Base-by-base conservation (phyloP, 371 early-diverging fungal genomes). In the Cokeromyces recurvatus region DNA sequence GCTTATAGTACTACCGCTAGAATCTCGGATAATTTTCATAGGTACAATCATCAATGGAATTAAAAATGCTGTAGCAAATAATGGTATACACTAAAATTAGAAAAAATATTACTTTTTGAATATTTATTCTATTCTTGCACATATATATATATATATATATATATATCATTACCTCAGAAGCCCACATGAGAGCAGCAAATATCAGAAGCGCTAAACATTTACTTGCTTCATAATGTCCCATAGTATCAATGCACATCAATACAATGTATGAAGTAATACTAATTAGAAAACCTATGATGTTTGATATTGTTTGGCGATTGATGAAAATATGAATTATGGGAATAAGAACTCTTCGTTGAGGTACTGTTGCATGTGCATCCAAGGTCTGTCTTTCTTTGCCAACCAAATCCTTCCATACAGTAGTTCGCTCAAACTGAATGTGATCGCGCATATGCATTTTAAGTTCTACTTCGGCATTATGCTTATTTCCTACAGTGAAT, bases 401-500 rank as follows among this genome's bases (percentile, higher is more conserved):
- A 32, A 89, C 74, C 88, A 89, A 82, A 46, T 89, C 90, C 24
- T 83, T 68, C 91, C 91, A 90, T 25, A 89, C 77, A 2, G 90
- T 87, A 53, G 86, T 87, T 41, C 91, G 81, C 59, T 89, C 87
- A 64, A 79, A 89, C 10, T 79, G 78, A 27, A 89, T 68, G 37
- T 81, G 82, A 46, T 90, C 88, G 17, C 88, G 71, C 32, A 89
- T 59, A 38, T 84, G 74, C 2, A 69, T 64, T 21, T 82, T 78
- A 55, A 90, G 79, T 47, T 87, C 84, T 22, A 74, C 72, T 21
- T 68, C 57, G 7, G 90, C 90, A 16, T 66, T 53, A 2, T 55
- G 42, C 34, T 71, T 53, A 47, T 77, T 67, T 6, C 81, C 81
- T 22, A 68, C 64, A 3, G 81, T 76, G 41, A 73, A 73, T n/a